Conservation (phyloP, 2,329 filamentous ascomycete genomes). For the Penicillium capsulatum region DNA sequence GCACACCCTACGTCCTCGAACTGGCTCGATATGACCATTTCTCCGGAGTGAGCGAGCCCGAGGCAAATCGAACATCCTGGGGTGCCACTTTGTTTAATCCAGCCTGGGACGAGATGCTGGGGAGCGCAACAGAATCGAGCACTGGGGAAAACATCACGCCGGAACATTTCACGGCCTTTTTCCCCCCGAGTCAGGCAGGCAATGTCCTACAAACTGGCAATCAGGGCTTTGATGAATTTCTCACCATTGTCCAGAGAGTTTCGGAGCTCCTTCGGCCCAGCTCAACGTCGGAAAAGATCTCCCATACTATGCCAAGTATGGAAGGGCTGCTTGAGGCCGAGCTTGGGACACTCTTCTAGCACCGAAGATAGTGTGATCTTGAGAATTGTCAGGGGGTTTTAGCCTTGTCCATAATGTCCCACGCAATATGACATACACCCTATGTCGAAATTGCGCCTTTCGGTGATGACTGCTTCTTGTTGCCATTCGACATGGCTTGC, state of each 20-base stretch:
- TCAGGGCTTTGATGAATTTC: slow-evolving; percentile 36
- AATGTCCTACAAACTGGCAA: neutral
- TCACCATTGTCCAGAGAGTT: slow-evolving; percentile 33
- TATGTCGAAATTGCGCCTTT: too few relatives aligned
- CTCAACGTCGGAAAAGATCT: too few relatives aligned
- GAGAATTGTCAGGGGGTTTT: neutral
- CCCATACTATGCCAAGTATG: slow-evolving; percentile 1
- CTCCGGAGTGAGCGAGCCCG: neutral
- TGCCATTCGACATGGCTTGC: too few relatives aligned
- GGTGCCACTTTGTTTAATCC: slow-evolving; percentile 36
- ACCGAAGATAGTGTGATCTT: too few relatives aligned
- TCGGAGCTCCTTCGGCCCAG: slow-evolving; percentile 14
- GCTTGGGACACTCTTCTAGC: slow-evolving; percentile 29
- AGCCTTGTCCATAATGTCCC: neutral
- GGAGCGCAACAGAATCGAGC: slow-evolving; percentile 12
- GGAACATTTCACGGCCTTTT: neutral
- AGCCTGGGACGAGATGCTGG: slow-evolving; percentile 41
- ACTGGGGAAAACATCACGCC: neutral
- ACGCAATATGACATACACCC: too few relatives aligned
- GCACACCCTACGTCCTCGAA: slow-evolving; percentile 42
- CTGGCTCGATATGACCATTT: slow-evolving; percentile 43
- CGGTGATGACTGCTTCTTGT: too few relatives aligned
- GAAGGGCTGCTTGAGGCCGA: slow-evolving; percentile 21
- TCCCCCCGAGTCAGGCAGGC: neutral
- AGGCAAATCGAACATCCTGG: slow-evolving; percentile 31